Base-by-base conservation (phyloP, 345 rosid species). In the Populus simonii region DNA sequence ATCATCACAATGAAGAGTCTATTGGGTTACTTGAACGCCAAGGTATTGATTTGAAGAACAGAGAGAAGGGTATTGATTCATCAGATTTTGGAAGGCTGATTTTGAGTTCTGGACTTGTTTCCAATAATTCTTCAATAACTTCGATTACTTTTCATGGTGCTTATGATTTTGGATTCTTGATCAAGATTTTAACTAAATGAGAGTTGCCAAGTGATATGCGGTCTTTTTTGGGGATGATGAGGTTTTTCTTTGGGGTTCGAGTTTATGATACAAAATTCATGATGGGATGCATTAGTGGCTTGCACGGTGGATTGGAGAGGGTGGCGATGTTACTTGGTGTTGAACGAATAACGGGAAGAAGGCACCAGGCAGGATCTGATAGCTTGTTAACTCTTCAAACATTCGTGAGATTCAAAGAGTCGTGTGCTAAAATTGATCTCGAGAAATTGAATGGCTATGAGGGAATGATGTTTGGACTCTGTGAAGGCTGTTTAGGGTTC, bases 1-100 rank as follows among this genome's bases (percentile, higher is more conserved):
- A 67, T 35, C 13, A 1, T 17, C 25, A 43, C 31, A 25, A 2
- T 7, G 6, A 8, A 2, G 1, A 29, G 31, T 79, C 77, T 0
- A 55, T 73, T 3, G 53, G 53, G 0, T 22, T 79, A 9, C 61
- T 79, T 18, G 16, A 29, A 6, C 45, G 31, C 20, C 47, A 73
- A 33, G 73, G 77, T 1, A 79, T 55, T 2, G 61, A 79, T 41
- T 73, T 79, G 61, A 66, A 27, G 73, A 66, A 73, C 31, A 65
- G 18, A 7, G 31, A 4, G 3, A 13, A 23, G 31, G 73, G 73
- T 5, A 73, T 67, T 18, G 45, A 38, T 31, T 66, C 74, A 1
- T 23, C 7, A 0, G 22, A 12, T 7, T 79, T 73, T 31, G 36
- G 10, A 0, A 2, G 0, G 22, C 16, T 36, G 43, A 2, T 79